A percentile compares a stretch with the other conserved stretches of the same genome.
Evolutionary conservation across 2,329 filamentous ascomycete genomes (phyloP).

Genomic region (Phyllosticta citrichinensis): DNA sequence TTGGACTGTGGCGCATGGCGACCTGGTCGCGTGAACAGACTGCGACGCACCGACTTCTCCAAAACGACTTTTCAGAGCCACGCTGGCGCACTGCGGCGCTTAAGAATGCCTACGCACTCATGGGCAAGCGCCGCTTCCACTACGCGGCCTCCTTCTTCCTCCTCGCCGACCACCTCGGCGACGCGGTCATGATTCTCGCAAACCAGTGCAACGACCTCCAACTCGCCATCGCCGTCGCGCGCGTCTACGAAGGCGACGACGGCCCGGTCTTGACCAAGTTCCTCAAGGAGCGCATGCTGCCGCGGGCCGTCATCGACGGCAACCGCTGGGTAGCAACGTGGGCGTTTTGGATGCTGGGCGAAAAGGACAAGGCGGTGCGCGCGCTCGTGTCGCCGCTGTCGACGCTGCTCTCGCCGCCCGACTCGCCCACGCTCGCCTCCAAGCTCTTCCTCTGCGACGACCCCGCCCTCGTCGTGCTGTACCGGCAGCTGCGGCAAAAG

Average conservation of each 20-base stretch:
- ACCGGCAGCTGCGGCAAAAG: conserved; percentile 73
- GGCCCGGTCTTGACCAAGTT: conserved; percentile 64
- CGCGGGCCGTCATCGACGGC: conserved; percentile 65
- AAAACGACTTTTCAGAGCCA: conserved; percentile 82
- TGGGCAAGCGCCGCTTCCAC: conserved; percentile 84
- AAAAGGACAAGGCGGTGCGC: conserved; percentile 74
- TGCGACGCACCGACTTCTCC: conserved; percentile 66
- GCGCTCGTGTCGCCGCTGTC: conserved; percentile 71
- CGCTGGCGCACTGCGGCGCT: conserved; percentile 82
- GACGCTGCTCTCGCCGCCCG: conserved; percentile 58
- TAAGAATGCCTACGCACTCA: conserved; percentile 92
- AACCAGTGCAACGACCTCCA: conserved; percentile 84
- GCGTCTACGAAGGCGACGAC: conserved; percentile 80
- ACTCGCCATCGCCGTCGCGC: conserved; percentile 75
- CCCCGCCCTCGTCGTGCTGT: conserved; percentile 77
- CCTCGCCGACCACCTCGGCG: conserved; percentile 71
- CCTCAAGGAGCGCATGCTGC: conserved; percentile 69
- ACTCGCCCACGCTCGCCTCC: conserved; percentile 59
- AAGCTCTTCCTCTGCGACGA: conserved; percentile 83
- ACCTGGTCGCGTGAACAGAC: conserved; percentile 77
- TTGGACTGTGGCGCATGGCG: conserved; percentile 92
- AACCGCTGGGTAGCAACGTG: conserved; percentile 93
- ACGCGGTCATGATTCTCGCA: conserved; percentile 77
- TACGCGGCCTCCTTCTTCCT: conserved; percentile 96
- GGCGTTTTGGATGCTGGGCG: conserved; percentile 86